Conservation (phyloP, 192 early-diverging fungal genomes). For the Entophlyctis helioformis region DNA sequence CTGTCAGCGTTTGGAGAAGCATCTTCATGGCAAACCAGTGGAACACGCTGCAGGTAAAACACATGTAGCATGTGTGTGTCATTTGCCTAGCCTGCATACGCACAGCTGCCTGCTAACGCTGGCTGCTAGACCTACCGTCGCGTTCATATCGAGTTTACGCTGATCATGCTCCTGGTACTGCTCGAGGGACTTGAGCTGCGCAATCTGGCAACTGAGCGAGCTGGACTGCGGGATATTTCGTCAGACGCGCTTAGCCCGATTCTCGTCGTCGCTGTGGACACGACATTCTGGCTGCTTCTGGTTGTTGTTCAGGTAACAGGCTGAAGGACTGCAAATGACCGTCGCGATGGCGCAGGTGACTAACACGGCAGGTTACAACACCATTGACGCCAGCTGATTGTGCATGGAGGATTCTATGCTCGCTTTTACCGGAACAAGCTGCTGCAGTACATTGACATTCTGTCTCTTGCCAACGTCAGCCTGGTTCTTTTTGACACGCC, state of each 20-base stretch:
- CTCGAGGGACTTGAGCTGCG: constrained; percentile 20
- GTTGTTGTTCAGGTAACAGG: constrained; percentile 20
- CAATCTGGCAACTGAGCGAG: constrained; percentile 26
- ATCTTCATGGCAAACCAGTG: constrained; percentile 44
- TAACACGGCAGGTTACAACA: background rate
- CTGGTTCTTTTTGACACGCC: constrained; percentile 40
- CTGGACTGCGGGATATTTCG: constrained; percentile 20
- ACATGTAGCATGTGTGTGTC: background rate
- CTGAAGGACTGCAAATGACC: background rate
- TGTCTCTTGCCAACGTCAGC: constrained; percentile 38
- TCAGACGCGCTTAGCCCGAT: constrained; percentile 21
- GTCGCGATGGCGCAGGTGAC: background rate
- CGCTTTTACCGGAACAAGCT: constrained; percentile 37
- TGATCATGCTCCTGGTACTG: constrained; percentile 32
- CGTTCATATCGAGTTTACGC: constrained; percentile 24
- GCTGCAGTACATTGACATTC: constrained; percentile 38
- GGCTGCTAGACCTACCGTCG: constrained; percentile 22
- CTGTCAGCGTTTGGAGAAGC: constrained; percentile 41
- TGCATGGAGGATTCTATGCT: constrained; percentile 21
- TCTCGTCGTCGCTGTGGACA: constrained; percentile 29
- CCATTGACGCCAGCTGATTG: constrained; percentile 5
- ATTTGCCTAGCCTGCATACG: constrained; percentile 3
- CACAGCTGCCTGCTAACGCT: background rate
- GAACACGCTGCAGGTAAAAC: constrained; percentile 25
- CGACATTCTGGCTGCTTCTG: constrained; percentile 23